A percentile compares a stretch with the other conserved stretches of the same genome.
Conservation (phyloP, 805 yeast genomes). For the Tetrapisispora iriomotensis region DNA sequence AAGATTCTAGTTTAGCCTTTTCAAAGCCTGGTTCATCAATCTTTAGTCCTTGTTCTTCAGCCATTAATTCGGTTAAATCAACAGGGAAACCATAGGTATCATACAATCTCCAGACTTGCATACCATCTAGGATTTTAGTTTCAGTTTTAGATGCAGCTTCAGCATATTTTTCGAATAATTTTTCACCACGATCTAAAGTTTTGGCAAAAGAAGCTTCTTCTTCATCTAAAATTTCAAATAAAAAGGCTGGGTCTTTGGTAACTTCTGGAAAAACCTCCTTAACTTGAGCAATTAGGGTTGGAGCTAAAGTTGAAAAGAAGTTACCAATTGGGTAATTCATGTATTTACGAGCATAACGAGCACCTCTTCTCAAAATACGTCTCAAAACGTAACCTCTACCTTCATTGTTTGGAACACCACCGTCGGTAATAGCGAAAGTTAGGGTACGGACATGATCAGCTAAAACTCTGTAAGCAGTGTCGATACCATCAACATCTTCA, state of each 20-base stretch:
- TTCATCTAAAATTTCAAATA: conserved; percentile 87
- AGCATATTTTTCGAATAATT: conserved; percentile 89
- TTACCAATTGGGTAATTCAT: conserved; percentile 92
- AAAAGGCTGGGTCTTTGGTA: conserved; percentile 54
- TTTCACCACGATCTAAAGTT: conserved; percentile 96
- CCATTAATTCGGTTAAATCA: conserved; percentile 95
- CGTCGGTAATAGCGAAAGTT: conserved; percentile 93
- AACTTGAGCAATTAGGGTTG: conserved; percentile 85
- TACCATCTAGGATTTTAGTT: conserved; percentile 73
- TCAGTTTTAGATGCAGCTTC: conserved; percentile 67
- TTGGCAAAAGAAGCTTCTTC: conserved; percentile 93
- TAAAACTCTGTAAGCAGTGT: conserved; percentile 94
- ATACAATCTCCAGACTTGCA: conserved; percentile 95
- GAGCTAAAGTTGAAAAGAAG: conserved; percentile 86
- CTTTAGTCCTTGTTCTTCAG: conserved; percentile 89
- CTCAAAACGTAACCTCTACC: conserved; percentile 98
- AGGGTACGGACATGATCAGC: conserved; percentile 98
- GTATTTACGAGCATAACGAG: conserved; percentile 92
- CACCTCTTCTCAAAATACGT: conserved; percentile 95
- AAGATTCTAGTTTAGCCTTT: conserved; percentile 76
- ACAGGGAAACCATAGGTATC: conserved; percentile 99
- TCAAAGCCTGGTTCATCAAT: conserved; percentile 92
- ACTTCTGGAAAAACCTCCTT: conserved; percentile 88
- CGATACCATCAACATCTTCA: conserved; percentile 89
- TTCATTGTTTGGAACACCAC: conserved; percentile 98